These are phyloP conservation scores for Aspergillus sp. DNA, from an alignment of 2,329 filamentous ascomycete genomes.

Conservation along the genomic window DNA sequence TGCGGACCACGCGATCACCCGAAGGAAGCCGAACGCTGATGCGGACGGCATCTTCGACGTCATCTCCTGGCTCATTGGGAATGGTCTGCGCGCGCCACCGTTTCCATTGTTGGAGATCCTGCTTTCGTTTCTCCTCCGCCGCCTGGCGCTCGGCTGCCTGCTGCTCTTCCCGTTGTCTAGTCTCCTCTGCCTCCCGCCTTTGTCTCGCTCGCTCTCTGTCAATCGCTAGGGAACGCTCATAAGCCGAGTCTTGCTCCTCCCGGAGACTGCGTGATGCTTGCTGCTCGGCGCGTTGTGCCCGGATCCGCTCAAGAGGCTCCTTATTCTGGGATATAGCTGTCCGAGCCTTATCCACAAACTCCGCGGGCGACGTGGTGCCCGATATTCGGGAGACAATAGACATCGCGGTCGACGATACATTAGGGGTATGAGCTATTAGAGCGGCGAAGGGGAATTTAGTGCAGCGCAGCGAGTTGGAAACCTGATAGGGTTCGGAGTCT, in stretches of 20 bases:
- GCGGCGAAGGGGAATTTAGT: constrained; percentile 89
- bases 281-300: constrained; percentile 69
- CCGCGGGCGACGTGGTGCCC: constrained; percentile 59
- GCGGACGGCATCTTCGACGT: constrained; percentile 62
- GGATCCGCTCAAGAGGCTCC: constrained; percentile 63
- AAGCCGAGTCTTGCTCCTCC: constrained; percentile 85
- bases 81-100: constrained; percentile 66
- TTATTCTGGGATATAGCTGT: constrained; percentile 64
- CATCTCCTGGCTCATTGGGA: constrained; percentile 55
- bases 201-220: constrained; percentile 77
- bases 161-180: constrained; percentile 51
- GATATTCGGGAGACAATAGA: constrained; percentile 71
- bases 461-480: constrained; percentile 74
- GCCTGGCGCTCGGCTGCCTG: constrained; percentile 55
- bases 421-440: constrained; percentile 77
- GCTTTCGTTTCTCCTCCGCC: constrained; percentile 49
- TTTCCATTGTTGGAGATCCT: constrained; percentile 62
- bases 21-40: constrained; percentile 53
- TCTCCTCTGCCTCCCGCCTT: constrained; percentile 65
- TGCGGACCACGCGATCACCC: constrained; percentile 65
- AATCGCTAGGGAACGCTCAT: constrained; percentile 79
- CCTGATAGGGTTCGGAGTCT: constrained; percentile 90
- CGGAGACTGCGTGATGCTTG: constrained; percentile 71
- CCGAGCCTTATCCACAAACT: constrained; percentile 68
- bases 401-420: constrained; percentile 78